A percentile compares a stretch with the other conserved stretches of the same genome.
These are phyloP conservation scores for Coriaria nepalensis DNA, from an alignment of 306 rosid species.

Conservation along the genomic window DNA sequence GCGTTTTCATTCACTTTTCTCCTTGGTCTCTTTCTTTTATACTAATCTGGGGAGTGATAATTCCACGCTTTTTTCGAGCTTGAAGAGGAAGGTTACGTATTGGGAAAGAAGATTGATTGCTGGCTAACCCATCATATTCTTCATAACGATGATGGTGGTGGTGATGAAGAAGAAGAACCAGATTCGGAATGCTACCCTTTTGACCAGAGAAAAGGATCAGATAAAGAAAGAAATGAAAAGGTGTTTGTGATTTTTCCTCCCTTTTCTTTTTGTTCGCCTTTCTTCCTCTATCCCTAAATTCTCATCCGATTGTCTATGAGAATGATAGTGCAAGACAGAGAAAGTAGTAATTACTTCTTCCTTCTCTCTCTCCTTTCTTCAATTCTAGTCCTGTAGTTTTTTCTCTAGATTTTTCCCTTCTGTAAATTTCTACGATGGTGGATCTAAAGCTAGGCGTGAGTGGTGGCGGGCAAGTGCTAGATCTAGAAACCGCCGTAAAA, in stretches of 20 bases:
- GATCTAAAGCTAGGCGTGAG: conserved; percentile 11
- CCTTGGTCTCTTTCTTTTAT: conserved; percentile 12
- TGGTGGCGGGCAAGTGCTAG: conserved; percentile 22
- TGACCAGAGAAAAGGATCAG: conserved; percentile 31
- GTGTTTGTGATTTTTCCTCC: conserved; percentile 11
- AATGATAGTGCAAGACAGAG: no score
- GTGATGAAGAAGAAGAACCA: conserved; percentile 17
- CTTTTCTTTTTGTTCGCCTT: conserved; percentile 16
- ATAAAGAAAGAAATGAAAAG: neutral
- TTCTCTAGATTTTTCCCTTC: conserved; percentile 11
- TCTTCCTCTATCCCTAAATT: no score
- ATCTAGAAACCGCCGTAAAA: conserved; percentile 32
- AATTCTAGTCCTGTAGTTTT: neutral
- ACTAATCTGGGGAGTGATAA: conserved; percentile 17
- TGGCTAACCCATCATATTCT: conserved; percentile 14
- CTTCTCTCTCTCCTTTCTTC: conserved; percentile 2
- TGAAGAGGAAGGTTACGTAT: conserved; percentile 29
- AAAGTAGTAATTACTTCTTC: neutral
- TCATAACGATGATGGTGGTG: conserved; percentile 20
- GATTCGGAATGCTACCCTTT: conserved; percentile 15
- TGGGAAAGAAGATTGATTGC: conserved; percentile 9
- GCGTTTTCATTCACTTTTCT: neutral
- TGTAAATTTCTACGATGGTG: conserved; percentile 23
- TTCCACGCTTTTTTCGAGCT: conserved; percentile 32
- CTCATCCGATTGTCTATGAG: no score